Percentiles rank a stretch among this genome's conserved stretches.
These are phyloP conservation scores for Phlebiopsis flavidoalba DNA, from an alignment of 768 basidiomycete genomes.

Conservation along the genomic window DNA sequence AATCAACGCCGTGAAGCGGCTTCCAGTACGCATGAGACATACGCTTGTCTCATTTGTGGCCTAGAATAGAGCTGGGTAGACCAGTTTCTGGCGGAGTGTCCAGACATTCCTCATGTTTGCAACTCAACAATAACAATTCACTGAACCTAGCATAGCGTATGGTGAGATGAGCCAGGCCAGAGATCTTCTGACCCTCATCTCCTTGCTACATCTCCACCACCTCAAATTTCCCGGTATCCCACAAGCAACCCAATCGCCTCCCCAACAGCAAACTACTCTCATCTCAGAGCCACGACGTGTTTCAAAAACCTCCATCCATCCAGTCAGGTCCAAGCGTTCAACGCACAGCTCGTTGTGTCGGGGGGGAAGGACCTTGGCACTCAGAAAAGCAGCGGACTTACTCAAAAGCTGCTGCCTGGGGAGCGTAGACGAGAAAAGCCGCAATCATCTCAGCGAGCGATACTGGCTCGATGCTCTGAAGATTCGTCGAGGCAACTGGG, in stretches of 20 bases:
- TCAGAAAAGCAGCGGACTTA: constrained; percentile 67
- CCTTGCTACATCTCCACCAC: constrained; percentile 37
- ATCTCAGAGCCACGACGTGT: constrained; percentile 61
- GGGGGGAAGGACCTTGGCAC: constrained; percentile 77
- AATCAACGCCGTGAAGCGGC: no score
- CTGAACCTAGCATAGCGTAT: constrained; percentile 51
- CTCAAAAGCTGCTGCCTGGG: constrained; percentile 62
- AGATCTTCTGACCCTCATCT: constrained; percentile 62
- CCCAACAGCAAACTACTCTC: constrained; percentile 22
- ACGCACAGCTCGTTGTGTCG: constrained; percentile 41
- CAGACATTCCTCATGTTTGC: no score
- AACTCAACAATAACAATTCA: constrained; percentile 4
- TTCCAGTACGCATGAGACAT: no score
- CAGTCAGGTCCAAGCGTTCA: constrained; percentile 25
- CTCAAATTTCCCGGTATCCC: constrained; percentile 19
- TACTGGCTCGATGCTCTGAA: constrained; percentile 84
- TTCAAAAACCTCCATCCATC: constrained; percentile 60
- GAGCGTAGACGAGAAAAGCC: constrained; percentile 58
- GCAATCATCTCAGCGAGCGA: constrained; percentile 55
- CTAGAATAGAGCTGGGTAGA: no score
- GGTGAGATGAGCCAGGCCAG: constrained; percentile 79
- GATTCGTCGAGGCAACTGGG: constrained; percentile 75
- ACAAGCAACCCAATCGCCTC: constrained; percentile 11
- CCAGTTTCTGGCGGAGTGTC: no score
- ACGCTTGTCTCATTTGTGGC: no score